phyloP scores from a whole-genome alignment of 2,329 filamentous ascomycete genomes.

The Phialemoniopsis sp. region DNA sequence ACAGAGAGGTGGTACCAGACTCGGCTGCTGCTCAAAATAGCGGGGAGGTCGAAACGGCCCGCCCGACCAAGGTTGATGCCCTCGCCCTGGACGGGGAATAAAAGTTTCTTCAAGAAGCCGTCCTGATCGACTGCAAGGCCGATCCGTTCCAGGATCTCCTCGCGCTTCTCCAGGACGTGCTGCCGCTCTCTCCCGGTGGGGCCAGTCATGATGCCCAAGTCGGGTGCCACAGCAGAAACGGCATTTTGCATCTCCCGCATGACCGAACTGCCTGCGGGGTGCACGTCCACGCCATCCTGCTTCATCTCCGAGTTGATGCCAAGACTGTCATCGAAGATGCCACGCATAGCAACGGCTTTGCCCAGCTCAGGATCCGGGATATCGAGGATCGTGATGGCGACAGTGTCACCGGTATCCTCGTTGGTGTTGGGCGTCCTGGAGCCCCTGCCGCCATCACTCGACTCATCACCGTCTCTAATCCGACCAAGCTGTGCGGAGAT shows the following conservation, averaged over 20 bases:
- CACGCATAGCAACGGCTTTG: conserved; percentile 84
- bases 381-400: conserved; percentile 84
- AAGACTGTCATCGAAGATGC: conserved; percentile 85
- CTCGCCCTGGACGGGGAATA: conserved; percentile 74
- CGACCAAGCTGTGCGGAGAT: conserved; percentile 72
- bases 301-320: conserved; percentile 98
- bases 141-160: conserved; percentile 81
- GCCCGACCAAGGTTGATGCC: conserved; percentile 77
- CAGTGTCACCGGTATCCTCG: conserved; percentile 75
- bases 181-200: conserved; percentile 68
- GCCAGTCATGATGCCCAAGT: conserved; percentile 71
- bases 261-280: conserved; percentile 72
- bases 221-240: conserved; percentile 69
- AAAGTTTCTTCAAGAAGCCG: conserved; percentile 74
- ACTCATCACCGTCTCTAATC: conserved; percentile 62
- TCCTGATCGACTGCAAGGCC: conserved; percentile 77
- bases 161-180: conserved; percentile 74
- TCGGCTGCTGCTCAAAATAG: conserved; percentile 75
- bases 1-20: conserved; percentile 93
- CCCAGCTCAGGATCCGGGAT: conserved; percentile 75
- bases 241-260: conserved; percentile 83
- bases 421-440: conserved; percentile 61
- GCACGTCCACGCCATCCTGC: conserved; percentile 81
- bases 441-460: conserved; percentile 55
- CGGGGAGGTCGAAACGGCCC: conserved; percentile 74